Base-by-base conservation (phyloP, 441 rosid species). In the Aquilaria agallochum region DNA sequence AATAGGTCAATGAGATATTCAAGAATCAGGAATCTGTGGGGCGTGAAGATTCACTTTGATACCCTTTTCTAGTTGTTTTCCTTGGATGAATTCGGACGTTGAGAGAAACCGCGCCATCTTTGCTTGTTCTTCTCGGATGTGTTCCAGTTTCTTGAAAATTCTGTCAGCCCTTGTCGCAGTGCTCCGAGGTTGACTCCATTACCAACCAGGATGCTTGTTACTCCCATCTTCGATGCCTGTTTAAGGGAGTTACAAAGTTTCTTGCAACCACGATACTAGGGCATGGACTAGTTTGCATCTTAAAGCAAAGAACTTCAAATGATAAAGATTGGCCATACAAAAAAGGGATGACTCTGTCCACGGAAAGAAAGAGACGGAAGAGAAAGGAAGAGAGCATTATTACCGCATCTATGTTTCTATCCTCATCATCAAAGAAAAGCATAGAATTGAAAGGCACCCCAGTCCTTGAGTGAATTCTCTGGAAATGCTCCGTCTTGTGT, bases 381-480 rank as follows among this genome's bases (percentile, higher is more conserved):
- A n/a, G 31, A n/a, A 36, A 14, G 33, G 50, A 48, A 40, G 48
- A 59, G 2, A 31, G 4, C 42, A 63, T 44, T 58, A 57, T 77
- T 73, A 90, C 98, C 72, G 88, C 42, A 66, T 93, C 64, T 53
- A 90, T 87, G 75, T 94, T 94, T 75, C 93, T 73, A 59, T 85
- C 76, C 64, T 89, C 94, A 47, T 94, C 98, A 63, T 90, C 98
- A 53, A 85, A 94, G 71, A 94, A 94, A 55, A 94, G 91, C 95
- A 90, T 87, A 0, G 76, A 80, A 66, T 64, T 81, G 60, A 77
- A 87, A 14, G 95, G 96, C 64, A 87, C 82, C 10, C 83, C 78
- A 30, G 97, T 90, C 64, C 78, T 84, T 27, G 86, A 68, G 66
- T 85, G 90, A 59, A 94, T 87, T 77, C 75, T 85, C 78, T 87